These are phyloP conservation scores for Prunus fruticosa DNA, from an alignment of 306 rosid genomes.

Conservation along the genomic window DNA sequence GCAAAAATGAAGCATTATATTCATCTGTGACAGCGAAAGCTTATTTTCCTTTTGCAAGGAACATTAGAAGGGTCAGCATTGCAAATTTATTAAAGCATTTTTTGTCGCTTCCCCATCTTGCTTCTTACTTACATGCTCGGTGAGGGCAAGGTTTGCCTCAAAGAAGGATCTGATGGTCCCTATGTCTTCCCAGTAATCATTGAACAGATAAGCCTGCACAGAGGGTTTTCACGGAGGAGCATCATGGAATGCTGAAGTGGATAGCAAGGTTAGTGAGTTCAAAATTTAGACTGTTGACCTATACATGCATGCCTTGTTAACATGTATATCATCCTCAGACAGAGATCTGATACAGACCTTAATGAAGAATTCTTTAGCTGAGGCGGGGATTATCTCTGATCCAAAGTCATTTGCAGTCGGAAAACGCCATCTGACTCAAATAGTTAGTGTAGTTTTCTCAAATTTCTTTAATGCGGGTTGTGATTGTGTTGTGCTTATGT, in stretches of 20 bases:
- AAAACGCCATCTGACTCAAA: slow-evolving; percentile 82
- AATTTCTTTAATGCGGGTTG: background rate
- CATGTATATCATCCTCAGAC: background rate
- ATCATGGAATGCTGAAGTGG: background rate
- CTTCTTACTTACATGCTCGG: slow-evolving; percentile 67
- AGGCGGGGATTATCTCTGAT: slow-evolving; percentile 94
- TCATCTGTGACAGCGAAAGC: background rate
- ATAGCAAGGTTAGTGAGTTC: too few species aligned
- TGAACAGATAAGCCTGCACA: slow-evolving; percentile 89
- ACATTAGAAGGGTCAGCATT: background rate
- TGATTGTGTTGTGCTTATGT: slow-evolving; percentile 3
- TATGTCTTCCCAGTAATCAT: slow-evolving; percentile 98
- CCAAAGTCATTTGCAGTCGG: slow-evolving; percentile 99
- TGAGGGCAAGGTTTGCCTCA: slow-evolving; percentile 90
- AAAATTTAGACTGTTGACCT: too few species aligned
- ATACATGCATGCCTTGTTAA: too few species aligned
- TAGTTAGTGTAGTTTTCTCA: slow-evolving; percentile 19
- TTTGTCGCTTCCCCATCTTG: background rate
- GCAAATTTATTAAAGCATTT: background rate
- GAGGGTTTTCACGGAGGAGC: background rate
- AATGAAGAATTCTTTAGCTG: slow-evolving; percentile 76
- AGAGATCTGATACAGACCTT: slow-evolving; percentile 46
- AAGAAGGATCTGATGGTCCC: slow-evolving; percentile 97
- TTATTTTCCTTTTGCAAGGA: too few species aligned
- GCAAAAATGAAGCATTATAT: background rate